Evolutionary conservation across 73 alveolate genomes (phyloP).

Genomic region (Paramecium sexaurelia): DNA sequence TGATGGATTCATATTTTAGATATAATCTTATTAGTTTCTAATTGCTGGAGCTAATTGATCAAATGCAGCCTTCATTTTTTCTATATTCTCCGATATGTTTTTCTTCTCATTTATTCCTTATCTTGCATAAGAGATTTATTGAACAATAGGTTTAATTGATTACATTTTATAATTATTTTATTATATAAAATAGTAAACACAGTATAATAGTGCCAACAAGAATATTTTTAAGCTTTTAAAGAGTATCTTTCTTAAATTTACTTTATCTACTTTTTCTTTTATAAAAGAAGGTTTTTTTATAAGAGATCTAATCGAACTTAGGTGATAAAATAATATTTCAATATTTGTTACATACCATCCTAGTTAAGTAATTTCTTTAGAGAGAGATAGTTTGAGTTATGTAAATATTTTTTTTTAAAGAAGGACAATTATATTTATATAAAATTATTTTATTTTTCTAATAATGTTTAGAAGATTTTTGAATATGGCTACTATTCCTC

Average conservation of each 20-base stretch:
- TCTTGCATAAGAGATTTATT: conserved; percentile 18
- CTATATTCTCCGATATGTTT: conserved; percentile 27
- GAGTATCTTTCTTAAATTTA: too few relatives aligned
- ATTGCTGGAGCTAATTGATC: conserved; percentile 54
- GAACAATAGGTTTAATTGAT: conserved; percentile 17
- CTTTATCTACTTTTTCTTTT: too few relatives aligned
- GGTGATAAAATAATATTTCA: too few relatives aligned
- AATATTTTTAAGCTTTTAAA: too few relatives aligned
- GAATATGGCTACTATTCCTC: background rate
- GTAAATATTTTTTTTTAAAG: too few relatives aligned
- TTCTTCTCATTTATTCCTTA: conserved; percentile 28
- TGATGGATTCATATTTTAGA: conserved; percentile 38
- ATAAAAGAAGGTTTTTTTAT: too few relatives aligned
- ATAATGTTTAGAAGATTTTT: background rate
- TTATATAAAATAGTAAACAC: background rate
- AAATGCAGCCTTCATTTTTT: conserved; percentile 41
- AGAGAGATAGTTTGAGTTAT: too few relatives aligned
- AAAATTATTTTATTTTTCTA: background rate
- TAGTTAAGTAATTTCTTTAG: too few relatives aligned
- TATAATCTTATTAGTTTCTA: conserved; percentile 24
- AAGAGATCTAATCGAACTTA: too few relatives aligned
- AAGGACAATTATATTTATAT: too few relatives aligned
- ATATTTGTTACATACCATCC: too few relatives aligned
- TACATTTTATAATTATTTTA: background rate
- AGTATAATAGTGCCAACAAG: too few relatives aligned